Conservation (phyloP, 257 asterid species). For the Oldenlandia corymbosa region DNA sequence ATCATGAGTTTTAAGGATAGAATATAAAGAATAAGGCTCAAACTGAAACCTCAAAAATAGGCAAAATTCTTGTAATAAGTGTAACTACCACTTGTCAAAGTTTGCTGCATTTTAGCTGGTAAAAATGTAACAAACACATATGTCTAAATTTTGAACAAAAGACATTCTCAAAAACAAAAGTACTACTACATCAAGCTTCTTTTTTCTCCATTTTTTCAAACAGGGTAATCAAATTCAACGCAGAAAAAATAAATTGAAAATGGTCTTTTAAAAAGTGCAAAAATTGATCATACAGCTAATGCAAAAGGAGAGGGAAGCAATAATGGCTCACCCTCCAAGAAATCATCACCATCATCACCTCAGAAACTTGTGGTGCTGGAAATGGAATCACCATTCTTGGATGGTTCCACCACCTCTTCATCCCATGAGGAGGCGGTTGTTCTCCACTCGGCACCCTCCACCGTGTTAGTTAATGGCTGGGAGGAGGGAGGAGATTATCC, state of each 20-base stretch:
- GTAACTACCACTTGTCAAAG: constrained; percentile 43
- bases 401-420: constrained; percentile 5
- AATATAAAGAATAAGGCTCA: not conserved
- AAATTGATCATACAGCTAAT: constrained; percentile 47
- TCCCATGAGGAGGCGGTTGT: constrained; percentile 16
- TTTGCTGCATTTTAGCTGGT: constrained; percentile 28
- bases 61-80: constrained; percentile 1
- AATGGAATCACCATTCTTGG: constrained; percentile 33
- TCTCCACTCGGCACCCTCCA: constrained; percentile 82
- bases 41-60: not conserved
- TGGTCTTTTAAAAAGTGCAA: constrained; percentile 21
- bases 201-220: constrained; percentile 5
- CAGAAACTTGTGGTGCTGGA: constrained; percentile 34
- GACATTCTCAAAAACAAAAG: not conserved
- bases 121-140: constrained; percentile 21
- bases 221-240: not conserved
- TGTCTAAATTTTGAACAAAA: not conserved
- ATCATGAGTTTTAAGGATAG: not conserved
- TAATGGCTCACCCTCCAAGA: constrained; percentile 59
- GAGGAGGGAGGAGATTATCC: constrained; percentile 64
- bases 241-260: not conserved
- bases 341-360: constrained; percentile 14
- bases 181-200: too few relatives aligned
- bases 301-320: constrained; percentile 45
- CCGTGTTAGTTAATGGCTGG: constrained; percentile 28